Base-by-base conservation (phyloP, 805 yeast species). In the Trichomonascus vanleenenianus region DNA sequence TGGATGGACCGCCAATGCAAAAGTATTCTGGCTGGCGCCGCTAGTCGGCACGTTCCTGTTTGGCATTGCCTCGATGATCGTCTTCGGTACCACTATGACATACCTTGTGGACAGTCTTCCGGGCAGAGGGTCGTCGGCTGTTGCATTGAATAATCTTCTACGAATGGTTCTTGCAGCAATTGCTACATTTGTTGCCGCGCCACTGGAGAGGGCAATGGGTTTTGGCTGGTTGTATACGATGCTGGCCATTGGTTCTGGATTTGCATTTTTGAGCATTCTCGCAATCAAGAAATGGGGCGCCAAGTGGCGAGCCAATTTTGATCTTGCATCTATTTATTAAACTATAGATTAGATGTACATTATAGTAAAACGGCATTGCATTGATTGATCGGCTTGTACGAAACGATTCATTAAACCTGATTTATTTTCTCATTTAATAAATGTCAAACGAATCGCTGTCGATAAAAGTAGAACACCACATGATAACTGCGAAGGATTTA, bases 61-160 rank as follows among this genome's bases (percentile, higher is more conserved):
- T 61, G 96, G 96, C 0, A 78, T 82, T 58, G 85, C 91, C 0
- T 79, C 85, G 30, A 83, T 86, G 93, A 76, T 85, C 63, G 77
- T 84, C 2, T 85, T 85, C 53, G 93, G 94, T 2, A 78, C 85
- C 7, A 82, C 87, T 0, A 76, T 82, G 2, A 85, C 95, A 0
- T 87, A 85, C 57, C 65, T 86, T 46, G 88, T 86, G 1, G 96
- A 86, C 57, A 78, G 87, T 1, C 69, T 87, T 39, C 95, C 96
- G 0, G 94, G 95, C 0, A 73, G 81, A 55, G 94, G 95, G 36
- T 89, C 95, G 11, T 83, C 95, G 0, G 95, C 94, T 0, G 85
- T 86, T 41, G 95, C 95, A 0, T 61, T 87, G 42, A 86, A 84
- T 56, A 87, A 86, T 58, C 72, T 86, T 46, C 69, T 82, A 15